Evolutionary conservation across 1,284 basidiomycete species (phyloP), one percentile per base, ranked within the genome.

Genomic region (Papiliotrema terrestris): DNA sequence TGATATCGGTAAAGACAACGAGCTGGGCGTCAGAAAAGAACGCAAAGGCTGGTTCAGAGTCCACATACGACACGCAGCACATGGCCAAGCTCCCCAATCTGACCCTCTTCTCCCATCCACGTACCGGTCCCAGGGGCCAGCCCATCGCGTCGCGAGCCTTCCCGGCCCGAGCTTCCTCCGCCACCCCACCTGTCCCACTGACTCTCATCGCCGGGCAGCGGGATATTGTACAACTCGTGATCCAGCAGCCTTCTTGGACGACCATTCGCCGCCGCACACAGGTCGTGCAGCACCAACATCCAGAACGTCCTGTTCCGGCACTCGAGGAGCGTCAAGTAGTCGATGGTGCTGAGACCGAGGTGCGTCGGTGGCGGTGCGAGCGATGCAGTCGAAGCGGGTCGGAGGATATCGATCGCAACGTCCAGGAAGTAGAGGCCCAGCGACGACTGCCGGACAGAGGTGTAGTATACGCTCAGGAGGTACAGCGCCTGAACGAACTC

Each of bases 401-500:
- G 63, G 15, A 75, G 59, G 25, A 71, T 63, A 41, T 71, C 62
- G 8, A 71, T 59, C 32, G 71, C 72, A 25, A 63, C 60, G 59
- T 74, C 74, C 26, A 78, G 73, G 60, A 76, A 77, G 51, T 66
- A 76, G 9, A 71, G 59, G 0, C 74, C 77, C 11, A 74, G 58
- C 8, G 66, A 61, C 1, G 72, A 55, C 51, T 76, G 72, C 32
- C 74, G 71, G 48, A 75, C 64, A 50, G 68, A 72, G 44, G 71
- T 71, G 60, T 75, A 77, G 57, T 78, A 76, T 37, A 75, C 65
- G 14, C 68, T 68, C 20, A 78, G 64, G 36, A 80, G 64, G 49
- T 69, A 69, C 19, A 72, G 62, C 1, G 77, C 67, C 58, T 77
- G 73, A 2, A 69, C 68, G 39, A 77, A 70, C 57, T 79, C 78